Base-by-base conservation (phyloP, 2,329 filamentous ascomycete genomes). In the Septoria petroselini region DNA sequence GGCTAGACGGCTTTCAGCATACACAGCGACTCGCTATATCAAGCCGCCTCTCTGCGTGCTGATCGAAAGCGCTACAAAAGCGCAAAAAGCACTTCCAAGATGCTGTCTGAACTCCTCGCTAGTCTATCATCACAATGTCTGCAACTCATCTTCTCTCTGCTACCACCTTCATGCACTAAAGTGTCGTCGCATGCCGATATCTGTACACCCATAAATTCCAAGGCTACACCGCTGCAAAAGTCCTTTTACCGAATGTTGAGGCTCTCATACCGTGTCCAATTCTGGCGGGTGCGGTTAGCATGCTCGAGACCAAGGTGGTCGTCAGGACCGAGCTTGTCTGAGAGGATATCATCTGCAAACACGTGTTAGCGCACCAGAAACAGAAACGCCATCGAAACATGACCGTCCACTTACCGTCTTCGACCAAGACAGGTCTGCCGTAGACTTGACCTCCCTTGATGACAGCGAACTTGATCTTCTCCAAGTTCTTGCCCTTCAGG, bases 381-480 rank as follows among this genome's bases (percentile, higher is more conserved):
- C n/a, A 3, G 8, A 39, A 15, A 23, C 25, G 17, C 18, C 21
- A 7, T n/a, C 17, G 39, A 14, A 14, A 23, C 14, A 7, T 68
- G n/a, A n/a, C n/a, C n/a, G n/a, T n/a, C n/a, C n/a, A n/a, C 84
- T 76, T 74, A 95, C 91, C 90, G 72, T 97, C 93, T 59, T 85
- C 83, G 39, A 98, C 75, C 72, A 94, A 94, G 52, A 82, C 79
- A 19, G 90, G 86, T 65, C 86, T 89, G 31, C 86, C 83, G 70
- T 88, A 94, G 43, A 82, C 78, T 29, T 60, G 72, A 61, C 67
- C 86, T 14, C 64, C 62, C 77, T 68, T 83, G 27, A 96, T 80
- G 25, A 95, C 71, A 5, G 90, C 87, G 74, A 98, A 96, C 71
- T 94, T 96, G 70, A 98, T 93, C 77, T 97, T 97, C 70, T 98